Conservation (phyloP, 495 filamentous ascomycete genomes). For the Aspergillus homomorphus region DNA sequence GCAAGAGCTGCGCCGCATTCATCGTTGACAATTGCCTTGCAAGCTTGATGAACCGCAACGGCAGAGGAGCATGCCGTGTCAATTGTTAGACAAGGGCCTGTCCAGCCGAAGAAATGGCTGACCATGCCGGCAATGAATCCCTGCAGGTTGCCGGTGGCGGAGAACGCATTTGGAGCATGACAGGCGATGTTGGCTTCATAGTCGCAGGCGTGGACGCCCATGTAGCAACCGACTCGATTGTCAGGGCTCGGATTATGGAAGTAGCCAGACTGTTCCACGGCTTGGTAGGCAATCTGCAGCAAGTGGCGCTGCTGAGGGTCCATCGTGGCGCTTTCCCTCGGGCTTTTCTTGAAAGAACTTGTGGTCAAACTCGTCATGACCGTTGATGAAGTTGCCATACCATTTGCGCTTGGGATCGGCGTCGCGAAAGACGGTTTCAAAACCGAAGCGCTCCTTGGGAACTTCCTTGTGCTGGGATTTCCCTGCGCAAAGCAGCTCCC, state of each 20-base stretch:
- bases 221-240: slow-evolving; percentile 26
- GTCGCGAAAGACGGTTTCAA: slow-evolving; percentile 24
- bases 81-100: slow-evolving; percentile 36
- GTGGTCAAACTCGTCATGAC: slow-evolving; percentile 47
- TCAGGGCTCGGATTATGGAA: slow-evolving; percentile 13
- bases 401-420: slow-evolving; percentile 34
- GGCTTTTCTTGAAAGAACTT: slow-evolving; percentile 47
- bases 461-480: slow-evolving; percentile 39
- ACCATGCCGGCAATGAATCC: slow-evolving; percentile 32
- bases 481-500: slow-evolving; percentile 34
- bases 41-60: slow-evolving; percentile 37
- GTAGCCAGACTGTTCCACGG: slow-evolving; percentile 43
- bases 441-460: slow-evolving; percentile 26
- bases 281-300: slow-evolving; percentile 47
- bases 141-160: slow-evolving; percentile 29
- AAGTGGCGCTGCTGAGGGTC: slow-evolving; percentile 51
- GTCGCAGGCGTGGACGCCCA: slow-evolving; percentile 27
- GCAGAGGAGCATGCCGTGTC: slow-evolving; percentile 48
- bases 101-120: slow-evolving; percentile 46
- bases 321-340: slow-evolving; percentile 41
- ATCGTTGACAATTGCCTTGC: slow-evolving; percentile 28
- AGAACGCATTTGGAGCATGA: slow-evolving; percentile 32
- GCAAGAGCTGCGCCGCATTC: slow-evolving; percentile 35
- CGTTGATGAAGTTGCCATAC: slow-evolving; percentile 45
- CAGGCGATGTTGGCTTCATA: slow-evolving; percentile 35